phyloP scores from a whole-genome alignment of 805 yeast genomes.

The Schwanniomyces yamadae region DNA sequence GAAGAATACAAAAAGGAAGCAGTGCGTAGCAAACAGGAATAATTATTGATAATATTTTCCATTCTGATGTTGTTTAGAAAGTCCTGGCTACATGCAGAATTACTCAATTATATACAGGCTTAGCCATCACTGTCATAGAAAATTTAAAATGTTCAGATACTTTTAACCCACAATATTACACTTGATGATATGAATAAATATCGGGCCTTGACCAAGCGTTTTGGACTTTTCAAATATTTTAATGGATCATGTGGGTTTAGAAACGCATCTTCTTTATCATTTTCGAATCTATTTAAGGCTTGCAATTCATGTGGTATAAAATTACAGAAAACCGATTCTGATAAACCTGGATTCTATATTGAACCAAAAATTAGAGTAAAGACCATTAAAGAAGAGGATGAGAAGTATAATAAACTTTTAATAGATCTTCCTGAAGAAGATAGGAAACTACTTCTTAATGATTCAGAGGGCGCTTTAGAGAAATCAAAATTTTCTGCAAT shows the following conservation, averaged over 20 bases:
- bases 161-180: too few species aligned
- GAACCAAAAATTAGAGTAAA: constrained; percentile 10
- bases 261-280: constrained; percentile 3
- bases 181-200: background rate
- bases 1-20: too few species aligned
- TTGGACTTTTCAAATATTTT: background rate
- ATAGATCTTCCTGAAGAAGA: constrained; percentile 25
- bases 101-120: too few species aligned
- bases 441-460: constrained; percentile 23
- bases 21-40: too few species aligned
- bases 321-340: constrained; percentile 42
- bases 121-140: too few species aligned
- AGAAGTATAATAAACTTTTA: constrained; percentile 18
- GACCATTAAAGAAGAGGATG: constrained; percentile 21
- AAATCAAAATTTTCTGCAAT: background rate
- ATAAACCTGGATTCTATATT: constrained; percentile 45
- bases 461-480: constrained; percentile 4
- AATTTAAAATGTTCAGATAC: too few species aligned
- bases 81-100: too few species aligned
- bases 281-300: constrained; percentile 13
- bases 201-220: background rate
- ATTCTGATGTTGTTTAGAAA: too few species aligned
- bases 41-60: too few species aligned
- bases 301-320: constrained; percentile 61
- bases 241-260: background rate